phyloP scores from a whole-genome alignment of 352 stramenopile species.

The Pythium insidiosum region DNA sequence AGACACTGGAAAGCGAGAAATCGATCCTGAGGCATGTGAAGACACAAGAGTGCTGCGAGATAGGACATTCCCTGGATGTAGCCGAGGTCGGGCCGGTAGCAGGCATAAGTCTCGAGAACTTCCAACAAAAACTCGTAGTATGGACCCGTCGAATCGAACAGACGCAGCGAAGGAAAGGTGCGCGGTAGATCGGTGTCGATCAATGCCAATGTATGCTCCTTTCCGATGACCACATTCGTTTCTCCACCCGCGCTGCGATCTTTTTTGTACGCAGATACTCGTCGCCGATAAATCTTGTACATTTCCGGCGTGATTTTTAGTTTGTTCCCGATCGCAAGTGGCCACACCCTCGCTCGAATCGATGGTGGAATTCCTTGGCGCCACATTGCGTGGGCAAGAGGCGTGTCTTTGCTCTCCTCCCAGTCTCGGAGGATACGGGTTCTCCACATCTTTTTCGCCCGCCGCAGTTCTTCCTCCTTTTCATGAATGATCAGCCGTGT shows the following conservation, averaged over 20 bases:
- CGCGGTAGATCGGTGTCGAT: slow-evolving; percentile 84
- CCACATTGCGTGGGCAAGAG: slow-evolving; percentile 71
- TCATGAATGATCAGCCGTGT: slow-evolving; percentile 51
- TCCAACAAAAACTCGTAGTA: slow-evolving; percentile 75
- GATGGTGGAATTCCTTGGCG: slow-evolving; percentile 76
- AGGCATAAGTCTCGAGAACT: slow-evolving; percentile 81
- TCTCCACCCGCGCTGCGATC: slow-evolving; percentile 23
- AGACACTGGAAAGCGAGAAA: slow-evolving; percentile 82
- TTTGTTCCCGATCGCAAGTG: slow-evolving; percentile 78
- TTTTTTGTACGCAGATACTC: slow-evolving; percentile 56
- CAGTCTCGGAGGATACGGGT: slow-evolving; percentile 71
- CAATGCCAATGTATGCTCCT: slow-evolving; percentile 70
- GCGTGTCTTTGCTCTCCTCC: slow-evolving; percentile 67
- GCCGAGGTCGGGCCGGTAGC: slow-evolving; percentile 79
- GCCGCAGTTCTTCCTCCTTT: slow-evolving; percentile 72
- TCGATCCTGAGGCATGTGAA: slow-evolving; percentile 80
- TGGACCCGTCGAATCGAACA: slow-evolving; percentile 68
- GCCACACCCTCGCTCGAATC: slow-evolving; percentile 76
- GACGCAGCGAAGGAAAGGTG: slow-evolving; percentile 73
- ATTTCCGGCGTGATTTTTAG: slow-evolving; percentile 83
- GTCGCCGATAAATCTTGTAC: slow-evolving; percentile 75
- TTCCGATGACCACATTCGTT: slow-evolving; percentile 26
- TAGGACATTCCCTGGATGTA: slow-evolving; percentile 91
- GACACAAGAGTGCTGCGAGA: slow-evolving; percentile 71
- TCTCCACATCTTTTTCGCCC: slow-evolving; percentile 78